A percentile compares a stretch with the other conserved stretches of the same genome.
Conservation (phyloP, 2,329 filamentous ascomycete species). For the Ophioceras dolichostomum region DNA sequence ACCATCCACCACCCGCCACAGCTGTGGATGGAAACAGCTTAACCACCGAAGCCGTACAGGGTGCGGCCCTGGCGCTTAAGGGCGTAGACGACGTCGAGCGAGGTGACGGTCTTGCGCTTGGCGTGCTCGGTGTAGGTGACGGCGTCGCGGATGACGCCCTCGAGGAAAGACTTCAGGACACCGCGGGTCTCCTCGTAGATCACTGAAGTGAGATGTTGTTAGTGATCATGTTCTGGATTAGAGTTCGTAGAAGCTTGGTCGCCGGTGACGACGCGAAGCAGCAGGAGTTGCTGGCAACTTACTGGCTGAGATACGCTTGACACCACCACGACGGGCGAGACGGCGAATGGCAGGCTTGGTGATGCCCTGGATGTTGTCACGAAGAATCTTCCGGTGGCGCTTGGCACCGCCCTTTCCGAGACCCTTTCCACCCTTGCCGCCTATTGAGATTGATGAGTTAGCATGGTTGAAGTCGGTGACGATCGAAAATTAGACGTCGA, state of each 20-base stretch:
- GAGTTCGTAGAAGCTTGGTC: not conserved
- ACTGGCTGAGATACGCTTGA: conserved; percentile 99
- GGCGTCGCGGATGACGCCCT: conserved; percentile 64
- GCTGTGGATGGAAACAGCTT: too few species aligned
- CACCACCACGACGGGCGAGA: conserved; percentile 98
- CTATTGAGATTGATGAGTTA: conserved; percentile 40
- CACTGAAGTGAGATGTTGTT: conserved; percentile 27
- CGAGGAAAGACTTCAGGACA: conserved; percentile 69
- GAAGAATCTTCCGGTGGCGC: conserved; percentile 98
- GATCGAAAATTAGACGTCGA: not conserved
- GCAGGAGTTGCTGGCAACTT: conserved; percentile 26
- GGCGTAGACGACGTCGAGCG: conserved; percentile 55
- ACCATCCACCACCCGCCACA: too few species aligned
- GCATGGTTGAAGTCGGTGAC: conserved; percentile 10
- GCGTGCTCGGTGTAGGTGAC: conserved; percentile 72
- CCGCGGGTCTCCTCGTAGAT: conserved; percentile 71
- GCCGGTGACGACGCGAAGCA: not conserved
- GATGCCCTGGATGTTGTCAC: conserved; percentile 99
- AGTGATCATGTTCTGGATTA: too few species aligned
- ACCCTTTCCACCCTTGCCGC: conserved; percentile 93
- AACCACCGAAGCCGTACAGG: conserved; percentile 85
- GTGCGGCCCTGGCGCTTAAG: conserved; percentile 61
- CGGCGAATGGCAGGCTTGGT: conserved; percentile 97
- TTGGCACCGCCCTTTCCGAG: conserved; percentile 98
- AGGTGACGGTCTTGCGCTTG: conserved; percentile 71